Base-by-base conservation (phyloP, 371 early-diverging fungal genomes). In the Mortierella polycephala region DNA sequence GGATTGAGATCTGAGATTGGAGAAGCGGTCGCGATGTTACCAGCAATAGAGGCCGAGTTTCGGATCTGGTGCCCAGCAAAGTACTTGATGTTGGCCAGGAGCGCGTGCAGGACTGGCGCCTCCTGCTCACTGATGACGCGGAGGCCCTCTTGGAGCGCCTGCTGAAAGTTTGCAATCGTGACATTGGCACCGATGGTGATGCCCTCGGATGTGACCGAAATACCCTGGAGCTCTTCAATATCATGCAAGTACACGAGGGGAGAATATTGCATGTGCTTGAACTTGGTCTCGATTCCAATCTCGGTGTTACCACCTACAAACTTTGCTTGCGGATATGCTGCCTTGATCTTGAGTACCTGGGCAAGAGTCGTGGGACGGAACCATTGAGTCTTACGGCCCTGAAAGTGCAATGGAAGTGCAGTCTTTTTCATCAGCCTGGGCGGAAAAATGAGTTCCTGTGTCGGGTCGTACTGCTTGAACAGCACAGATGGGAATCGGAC, bases 61-160 rank as follows among this genome's bases (percentile, higher is more conserved):
- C 51, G 51, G 51, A 51, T 51, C 18, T 51, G 51, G 18, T 51
- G 51, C 20, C 51, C 51, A 18, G 51, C 51, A 51, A 51, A 51
- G 51, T 51, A 51, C 18, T 51, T 18, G 0, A 51, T 51, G 18
- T 51, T 51, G 51, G 51, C 51, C 51, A 51, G 51, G 51, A 51
- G 20, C 20, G 51, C 51, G 9, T 18, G 51, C 51, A 51, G 51
- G n/a, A 51, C 20, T 18, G 12, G 51, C 10, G 51, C 51, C 9
- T 51, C 20, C 7, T 20, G 16, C n/a, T 51, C 18, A 4, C 20
- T 18, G 51, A 51, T 18, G 51, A 18, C 20, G 20, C 4, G 20
- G 20, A 51, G 16, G 18, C 20, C 18, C 18, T 51, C 51, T 9
- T 18, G 51, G 20, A 51, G 51, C 20, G 51, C 51, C 18, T 51